Evolutionary conservation across 2,329 filamentous ascomycete species (phyloP), one percentile per base, ranked within the genome.

Genomic region (Fusarium vanettenii): DNA sequence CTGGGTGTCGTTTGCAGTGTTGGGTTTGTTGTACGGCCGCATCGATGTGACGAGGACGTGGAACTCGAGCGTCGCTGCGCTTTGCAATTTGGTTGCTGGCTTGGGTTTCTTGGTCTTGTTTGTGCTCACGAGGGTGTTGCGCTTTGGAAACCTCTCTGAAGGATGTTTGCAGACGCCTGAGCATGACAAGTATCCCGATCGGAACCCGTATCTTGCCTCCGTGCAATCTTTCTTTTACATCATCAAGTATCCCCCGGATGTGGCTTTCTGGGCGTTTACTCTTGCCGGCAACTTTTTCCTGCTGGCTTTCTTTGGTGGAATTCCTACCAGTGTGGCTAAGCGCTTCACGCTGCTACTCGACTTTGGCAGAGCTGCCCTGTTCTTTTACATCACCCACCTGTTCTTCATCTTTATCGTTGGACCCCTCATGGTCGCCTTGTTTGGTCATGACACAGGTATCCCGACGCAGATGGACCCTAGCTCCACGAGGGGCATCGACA

Each of bases 201-300:
- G 59, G 14, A 87, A 87, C 70, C 85, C 81, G 3, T 87, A 86
- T 55, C 81, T 87, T 18, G 80, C 75, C 6, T 86, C 85, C 0
- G 74, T 78, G 2, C 75, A 78, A 29, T 82, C 85, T 7, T 87
- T 87, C 79, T 85, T 87, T 76, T 87, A 86, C 79, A 73, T 86
- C 50, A 77, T 83, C 72, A 87, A 87, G 75, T 87, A 87, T 57
- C 85, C 86, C 0, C 86, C 86, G 6, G 86, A 87, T 69, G 80
- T 87, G 5, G 85, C 85, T 5, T 87, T 85, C 69, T 85, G 84
- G 81, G 79, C 84, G 5, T 84, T 82, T 39, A 84, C 84, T 13
- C 79, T 87, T 55, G 81, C 82, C 0, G 81, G 72, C 6, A 86
- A 84, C 69, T 75, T 87, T 0, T 69, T 85, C 4, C 76, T 87